These are phyloP conservation scores for Pseudogymnoascus sp. DNA, from an alignment of 2,329 filamentous ascomycete species.

Conservation along the genomic window DNA sequence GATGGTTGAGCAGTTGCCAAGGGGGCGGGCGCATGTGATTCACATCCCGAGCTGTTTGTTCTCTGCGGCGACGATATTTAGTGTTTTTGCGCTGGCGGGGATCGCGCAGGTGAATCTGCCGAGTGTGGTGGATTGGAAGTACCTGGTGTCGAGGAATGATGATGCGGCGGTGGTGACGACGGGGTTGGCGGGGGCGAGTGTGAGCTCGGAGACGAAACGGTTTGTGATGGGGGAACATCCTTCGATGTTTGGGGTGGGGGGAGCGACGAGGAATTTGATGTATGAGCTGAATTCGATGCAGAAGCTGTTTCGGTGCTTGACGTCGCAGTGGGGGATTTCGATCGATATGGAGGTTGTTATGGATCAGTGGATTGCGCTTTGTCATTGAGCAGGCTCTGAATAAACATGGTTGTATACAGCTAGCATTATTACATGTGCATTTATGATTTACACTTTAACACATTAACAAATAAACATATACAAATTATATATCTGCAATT, in stretches of 20 bases:
- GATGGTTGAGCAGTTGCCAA: conserved; percentile 36
- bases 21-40: conserved; percentile 36
- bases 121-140: conserved; percentile 33
- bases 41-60: conserved; percentile 38
- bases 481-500: background rate
- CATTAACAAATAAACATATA: background rate
- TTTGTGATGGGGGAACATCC: conserved; percentile 29
- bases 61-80: conserved; percentile 34
- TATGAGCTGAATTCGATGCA: conserved; percentile 40
- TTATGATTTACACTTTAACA: too few relatives aligned
- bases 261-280: conserved; percentile 31
- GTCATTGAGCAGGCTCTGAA: conserved; percentile 27
- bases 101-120: conserved; percentile 31
- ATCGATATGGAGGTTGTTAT: conserved; percentile 37
- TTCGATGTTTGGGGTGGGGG: conserved; percentile 18
- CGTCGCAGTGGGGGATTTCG: conserved; percentile 37
- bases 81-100: conserved; percentile 33
- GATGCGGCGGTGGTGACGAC: conserved; percentile 19
- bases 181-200: conserved; percentile 16
- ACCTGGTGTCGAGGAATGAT: conserved; percentile 26
- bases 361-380: conserved; percentile 35
- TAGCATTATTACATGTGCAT: background rate
- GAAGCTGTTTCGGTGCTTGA: conserved; percentile 36
- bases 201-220: conserved; percentile 30
- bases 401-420: background rate